phyloP scores from a whole-genome alignment of 768 basidiomycete species.

The Kwoniella newhampshirensis region DNA sequence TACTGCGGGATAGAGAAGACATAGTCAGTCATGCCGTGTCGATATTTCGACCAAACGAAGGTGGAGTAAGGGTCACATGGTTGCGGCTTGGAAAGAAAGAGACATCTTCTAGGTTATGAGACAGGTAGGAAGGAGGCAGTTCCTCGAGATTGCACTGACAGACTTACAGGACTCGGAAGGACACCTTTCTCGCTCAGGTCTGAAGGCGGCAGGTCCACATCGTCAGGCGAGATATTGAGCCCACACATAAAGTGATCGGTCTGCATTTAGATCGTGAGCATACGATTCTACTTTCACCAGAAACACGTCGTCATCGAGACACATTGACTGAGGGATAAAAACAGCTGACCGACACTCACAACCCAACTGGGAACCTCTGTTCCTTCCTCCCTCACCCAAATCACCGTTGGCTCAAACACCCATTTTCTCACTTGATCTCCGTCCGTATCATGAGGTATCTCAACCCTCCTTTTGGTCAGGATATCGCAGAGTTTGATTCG shows the following conservation, averaged over 20 bases:
- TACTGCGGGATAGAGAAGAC: constrained; percentile 25
- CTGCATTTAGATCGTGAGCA: constrained; percentile 7
- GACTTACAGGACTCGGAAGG: constrained; percentile 2
- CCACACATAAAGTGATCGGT: constrained; percentile 21
- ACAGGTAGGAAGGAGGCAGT: background rate
- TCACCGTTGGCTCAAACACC: constrained; percentile 17
- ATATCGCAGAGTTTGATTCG: constrained; percentile 34
- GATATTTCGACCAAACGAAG: no score
- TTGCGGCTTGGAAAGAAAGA: no score
- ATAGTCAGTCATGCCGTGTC: no score
- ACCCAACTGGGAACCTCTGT: constrained; percentile 31
- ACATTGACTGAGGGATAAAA: background rate
- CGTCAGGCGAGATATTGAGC: background rate
- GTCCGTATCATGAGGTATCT: background rate
- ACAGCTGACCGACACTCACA: constrained; percentile 21
- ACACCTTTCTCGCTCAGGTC: background rate
- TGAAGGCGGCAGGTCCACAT: constrained; percentile 12
- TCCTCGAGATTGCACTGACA: background rate
- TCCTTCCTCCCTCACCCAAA: constrained; percentile 40
- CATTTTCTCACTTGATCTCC: background rate
- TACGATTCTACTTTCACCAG: no score
- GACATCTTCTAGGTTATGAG: no score
- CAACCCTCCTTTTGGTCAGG: constrained; percentile 12
- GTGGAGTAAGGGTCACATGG: no score
- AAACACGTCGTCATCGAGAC: background rate